Evolutionary conservation across 148 eudicot species (phyloP).

Genomic region (Nepenthes mirabilis): DNA sequence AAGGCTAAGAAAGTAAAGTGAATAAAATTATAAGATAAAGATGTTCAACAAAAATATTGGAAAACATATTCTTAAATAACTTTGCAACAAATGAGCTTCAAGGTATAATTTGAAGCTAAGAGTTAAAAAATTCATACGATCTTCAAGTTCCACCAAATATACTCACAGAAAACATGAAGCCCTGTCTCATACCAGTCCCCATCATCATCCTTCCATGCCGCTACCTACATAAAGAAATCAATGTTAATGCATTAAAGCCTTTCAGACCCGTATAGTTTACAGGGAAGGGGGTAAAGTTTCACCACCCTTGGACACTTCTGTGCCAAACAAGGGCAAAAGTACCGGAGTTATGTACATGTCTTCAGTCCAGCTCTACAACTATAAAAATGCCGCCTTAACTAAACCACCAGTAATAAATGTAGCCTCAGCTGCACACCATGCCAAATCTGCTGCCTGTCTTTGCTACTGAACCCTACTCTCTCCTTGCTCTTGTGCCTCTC

Average conservation of each 20-base stretch:
- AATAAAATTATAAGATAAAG: slow-evolving; percentile 1
- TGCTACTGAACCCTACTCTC: no score
- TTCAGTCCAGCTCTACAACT: no score
- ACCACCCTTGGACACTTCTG: no score
- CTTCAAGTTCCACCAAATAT: neutral
- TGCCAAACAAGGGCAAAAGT: no score
- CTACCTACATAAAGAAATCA: slow-evolving; percentile 34
- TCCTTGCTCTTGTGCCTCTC: no score
- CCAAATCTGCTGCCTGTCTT: no score
- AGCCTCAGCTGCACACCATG: no score
- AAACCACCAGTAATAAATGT: no score
- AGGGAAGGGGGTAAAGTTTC: no score
- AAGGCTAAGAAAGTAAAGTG: neutral
- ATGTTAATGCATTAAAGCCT: neutral
- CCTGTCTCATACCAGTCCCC: slow-evolving; percentile 99
- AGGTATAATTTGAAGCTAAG: neutral
- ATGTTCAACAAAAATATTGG: neutral
- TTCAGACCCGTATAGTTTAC: neutral
- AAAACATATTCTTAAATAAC: no score
- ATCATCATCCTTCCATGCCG: slow-evolving; percentile 97
- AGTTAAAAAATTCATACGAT: neutral
- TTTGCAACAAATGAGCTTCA: neutral
- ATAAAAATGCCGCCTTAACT: no score
- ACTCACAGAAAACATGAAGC: slow-evolving; percentile 97
- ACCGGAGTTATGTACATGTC: no score